Base-by-base conservation (phyloP, 1,284 basidiomycete species). In the Ustilago hordei region DNA sequence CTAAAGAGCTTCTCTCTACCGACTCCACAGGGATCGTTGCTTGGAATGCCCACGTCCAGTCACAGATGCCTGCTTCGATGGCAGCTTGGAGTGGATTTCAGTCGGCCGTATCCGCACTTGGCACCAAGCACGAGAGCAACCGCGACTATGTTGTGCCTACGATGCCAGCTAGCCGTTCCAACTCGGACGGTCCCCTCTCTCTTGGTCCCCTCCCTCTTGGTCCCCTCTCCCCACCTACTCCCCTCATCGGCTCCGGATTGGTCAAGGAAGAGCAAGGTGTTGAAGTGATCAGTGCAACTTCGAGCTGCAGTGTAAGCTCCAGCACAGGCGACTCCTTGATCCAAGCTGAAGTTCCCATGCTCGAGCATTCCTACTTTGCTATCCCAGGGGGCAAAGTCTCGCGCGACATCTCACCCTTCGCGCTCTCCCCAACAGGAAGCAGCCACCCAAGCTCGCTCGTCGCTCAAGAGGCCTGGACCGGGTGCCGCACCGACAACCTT, bases 31-130 rank as follows among this genome's bases (percentile, higher is more conserved):
- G 69, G 15, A 75, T 75, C 23, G 55, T 67, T 5, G 73, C 73
- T 0, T 75, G 73, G 73, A 75, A 75, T 35, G 73, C 69, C 0
- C 68, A 75, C 38, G 73, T 75, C 2, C 73, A 71, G 35, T 71
- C 73, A 15, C 64, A 71, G 50, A 15, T 64, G 39, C 64, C 62
- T 8, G 69, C 57, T 4, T 58, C 58, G 8, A 58, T 75, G 64
- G 48, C 54, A n/a, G 41, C 57, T 12, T 75, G 73, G 73, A 53
- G 48, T 19, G 72, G 72, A 8, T 75, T 75, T 39, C 52, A 60
- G 0, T 36, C 52, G 9, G 23, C 28, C 31, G 8, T 13, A 17
- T 45, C 43, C 11, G 52, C n/a, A 3, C 48, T n/a, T 15, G 52
- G n/a, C n/a, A 19, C 13, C 28, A 39, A 71, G 23, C 34, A 45